Percentiles rank a stretch among this genome's conserved stretches.
These are phyloP conservation scores for Tinospora cordifolia DNA, from an alignment of 164 flowering plant species.

Conservation along the genomic window DNA sequence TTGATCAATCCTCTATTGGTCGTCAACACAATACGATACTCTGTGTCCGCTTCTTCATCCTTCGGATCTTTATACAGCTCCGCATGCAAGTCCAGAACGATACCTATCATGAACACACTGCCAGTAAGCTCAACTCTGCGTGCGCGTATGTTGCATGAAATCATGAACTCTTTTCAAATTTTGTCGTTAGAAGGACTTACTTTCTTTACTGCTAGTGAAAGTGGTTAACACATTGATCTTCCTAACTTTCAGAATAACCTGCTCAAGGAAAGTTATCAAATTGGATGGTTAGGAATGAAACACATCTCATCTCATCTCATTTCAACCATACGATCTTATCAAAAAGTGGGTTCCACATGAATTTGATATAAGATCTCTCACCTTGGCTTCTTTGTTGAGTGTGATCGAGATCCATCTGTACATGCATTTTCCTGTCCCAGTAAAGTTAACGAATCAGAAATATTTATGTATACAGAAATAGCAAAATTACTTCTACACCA, in stretches of 20 bases:
- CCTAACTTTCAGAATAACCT: slow-evolving; percentile 58
- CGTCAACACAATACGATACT: slow-evolving; percentile 50
- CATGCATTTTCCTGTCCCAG: slow-evolving; percentile 42
- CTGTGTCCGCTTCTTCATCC: slow-evolving; percentile 33
- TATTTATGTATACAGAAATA: no score
- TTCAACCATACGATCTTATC: neutral
- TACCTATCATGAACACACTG: slow-evolving; percentile 31
- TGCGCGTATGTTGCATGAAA: neutral
- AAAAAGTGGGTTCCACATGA: neutral
- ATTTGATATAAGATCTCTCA: slow-evolving; percentile 11
- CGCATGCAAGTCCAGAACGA: slow-evolving; percentile 48
- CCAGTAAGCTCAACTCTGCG: neutral
- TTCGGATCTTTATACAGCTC: slow-evolving; percentile 54
- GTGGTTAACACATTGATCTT: slow-evolving; percentile 42
- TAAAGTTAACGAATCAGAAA: neutral
- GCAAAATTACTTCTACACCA: no score
- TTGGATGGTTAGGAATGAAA: neutral
- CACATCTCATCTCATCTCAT: neutral
- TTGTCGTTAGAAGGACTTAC: slow-evolving; percentile 30
- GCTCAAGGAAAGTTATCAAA: slow-evolving; percentile 12
- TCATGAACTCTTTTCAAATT: neutral
- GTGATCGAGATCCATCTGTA: slow-evolving; percentile 46
- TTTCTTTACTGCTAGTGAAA: slow-evolving; percentile 46
- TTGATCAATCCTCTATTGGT: slow-evolving; percentile 61
- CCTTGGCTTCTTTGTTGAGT: slow-evolving; percentile 60